Evolutionary conservation across 371 early-diverging fungal species (phyloP), one percentile per base, ranked within the genome.

Genomic region (Phascolomyces articulosus): DNA sequence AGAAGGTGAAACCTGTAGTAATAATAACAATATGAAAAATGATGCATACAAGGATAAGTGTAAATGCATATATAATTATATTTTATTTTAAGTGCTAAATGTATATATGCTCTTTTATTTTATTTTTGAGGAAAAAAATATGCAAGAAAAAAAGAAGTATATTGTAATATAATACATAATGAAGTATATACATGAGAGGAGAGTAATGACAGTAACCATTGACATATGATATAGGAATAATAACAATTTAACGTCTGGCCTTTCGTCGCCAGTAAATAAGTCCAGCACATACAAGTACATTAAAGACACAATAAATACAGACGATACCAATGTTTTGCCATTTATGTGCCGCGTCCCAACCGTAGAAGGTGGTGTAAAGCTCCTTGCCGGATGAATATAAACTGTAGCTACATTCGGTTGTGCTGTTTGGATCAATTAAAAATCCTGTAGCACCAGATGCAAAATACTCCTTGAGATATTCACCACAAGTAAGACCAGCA

Each of bases 291-390:
- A 44, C 44, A 44, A 44, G 15, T n/a, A 16, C 58, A 64, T 88
- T 88, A 68, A 84, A 85, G 8, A 62, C 68, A 15, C 68, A 59
- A 69, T 80, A 87, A 7, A 77, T 82, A 9, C 78, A 59, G 21
- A 92, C 44, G 44, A 90, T 80, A 11, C 83, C 85, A 62, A 86
- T 73, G 74, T 91, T 87, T 58, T 88, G 80, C 86, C 89, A 92
- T 38, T 87, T 80, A 64, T 90, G 72, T 10, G n/a, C 69, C 60
- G 78, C 85, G 57, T 64, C 60, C 90, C 90, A 90, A 38, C 69
- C 74, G 20, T 89, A 71, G 16, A 31, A 54, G 3, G 40, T n/a
- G 0, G 55, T 55, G 62, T 72, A 83, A 61, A 77, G 87, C 34
- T 86, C 79, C 27, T 83, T 79, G 7, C 88, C 90, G 8, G 65